phyloP scores from a whole-genome alignment of 495 filamentous ascomycete genomes.

The Thermothielavioides terrestris region DNA sequence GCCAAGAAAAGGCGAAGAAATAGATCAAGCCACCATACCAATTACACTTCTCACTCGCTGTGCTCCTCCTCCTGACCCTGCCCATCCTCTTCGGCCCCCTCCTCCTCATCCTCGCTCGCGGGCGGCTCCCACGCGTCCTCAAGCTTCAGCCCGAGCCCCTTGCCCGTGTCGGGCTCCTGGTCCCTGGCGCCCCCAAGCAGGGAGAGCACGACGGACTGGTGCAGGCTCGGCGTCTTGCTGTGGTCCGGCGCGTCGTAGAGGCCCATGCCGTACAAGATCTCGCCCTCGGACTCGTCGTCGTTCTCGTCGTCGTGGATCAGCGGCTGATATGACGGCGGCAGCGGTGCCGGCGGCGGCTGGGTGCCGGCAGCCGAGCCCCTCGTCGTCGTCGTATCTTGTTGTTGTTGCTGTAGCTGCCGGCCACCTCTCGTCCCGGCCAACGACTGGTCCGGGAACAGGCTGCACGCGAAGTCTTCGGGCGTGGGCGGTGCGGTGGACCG shows the following conservation, averaged over 20 bases:
- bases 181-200: constrained; percentile 35
- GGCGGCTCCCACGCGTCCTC: constrained; percentile 79
- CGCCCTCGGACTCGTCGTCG: constrained; percentile 41
- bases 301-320: constrained; percentile 35
- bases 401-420: not conserved
- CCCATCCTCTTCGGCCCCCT: constrained; percentile 29
- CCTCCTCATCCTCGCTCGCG: constrained; percentile 48
- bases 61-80: not conserved
- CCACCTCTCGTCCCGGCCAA: too few species aligned
- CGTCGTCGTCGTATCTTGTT: not conserved
- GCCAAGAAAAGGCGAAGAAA: not conserved
- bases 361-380: not conserved
- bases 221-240: constrained; percentile 1
- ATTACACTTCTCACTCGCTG: not conserved
- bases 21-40: not conserved
- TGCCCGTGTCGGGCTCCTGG: constrained; percentile 40
- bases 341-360: not conserved
- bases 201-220: constrained; percentile 41
- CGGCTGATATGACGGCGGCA: not conserved
- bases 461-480: constrained; percentile 45
- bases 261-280: constrained; percentile 76
- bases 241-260: constrained; percentile 63
- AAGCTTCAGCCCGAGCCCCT: constrained; percentile 70
- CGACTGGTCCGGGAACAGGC: constrained; percentile 33
- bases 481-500: constrained; percentile 48